Conservation (phyloP, 371 early-diverging fungal genomes). For the Sporodiniella umbellata region DNA sequence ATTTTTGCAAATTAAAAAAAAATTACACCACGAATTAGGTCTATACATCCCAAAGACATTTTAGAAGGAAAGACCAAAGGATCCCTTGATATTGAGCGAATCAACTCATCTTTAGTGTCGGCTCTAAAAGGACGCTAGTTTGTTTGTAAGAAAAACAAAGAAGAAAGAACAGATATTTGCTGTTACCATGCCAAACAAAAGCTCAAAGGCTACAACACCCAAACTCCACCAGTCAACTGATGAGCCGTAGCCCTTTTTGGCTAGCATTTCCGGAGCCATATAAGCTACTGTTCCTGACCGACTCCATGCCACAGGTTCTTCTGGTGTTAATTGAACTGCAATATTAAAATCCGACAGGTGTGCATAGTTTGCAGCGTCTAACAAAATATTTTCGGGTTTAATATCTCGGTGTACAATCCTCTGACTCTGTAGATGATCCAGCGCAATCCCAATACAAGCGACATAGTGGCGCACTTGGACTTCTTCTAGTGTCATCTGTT, state of each 20-base stretch:
- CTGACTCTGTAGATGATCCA: slow-evolving; percentile 66
- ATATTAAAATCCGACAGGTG: slow-evolving; percentile 88
- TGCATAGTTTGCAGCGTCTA: slow-evolving; percentile 81
- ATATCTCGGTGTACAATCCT: slow-evolving; percentile 70
- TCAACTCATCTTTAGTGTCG: slow-evolving; percentile 65
- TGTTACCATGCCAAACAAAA: slow-evolving; percentile 66
- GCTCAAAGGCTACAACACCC: slow-evolving; percentile 80
- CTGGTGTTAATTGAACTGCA: slow-evolving; percentile 56
- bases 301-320: slow-evolving; percentile 51
- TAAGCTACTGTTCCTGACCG: slow-evolving; percentile 74
- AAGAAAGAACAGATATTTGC: neutral
- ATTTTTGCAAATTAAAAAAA: neutral
- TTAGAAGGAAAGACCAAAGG: slow-evolving; percentile 57
- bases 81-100: slow-evolving; percentile 55
- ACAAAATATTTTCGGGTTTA: slow-evolving; percentile 88
- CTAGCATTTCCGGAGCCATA: slow-evolving; percentile 78
- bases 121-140: slow-evolving; percentile 73
- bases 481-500: slow-evolving; percentile 52
- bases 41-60: slow-evolving; percentile 48
- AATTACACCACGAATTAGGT: slow-evolving; percentile 40
- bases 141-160: neutral
- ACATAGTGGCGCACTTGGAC: slow-evolving; percentile 69
- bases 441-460: slow-evolving; percentile 69
- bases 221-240: slow-evolving; percentile 88
- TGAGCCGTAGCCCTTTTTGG: slow-evolving; percentile 64